These are phyloP conservation scores for Colletotrichum melonis DNA, from an alignment of 2,329 filamentous ascomycete genomes.

Conservation along the genomic window DNA sequence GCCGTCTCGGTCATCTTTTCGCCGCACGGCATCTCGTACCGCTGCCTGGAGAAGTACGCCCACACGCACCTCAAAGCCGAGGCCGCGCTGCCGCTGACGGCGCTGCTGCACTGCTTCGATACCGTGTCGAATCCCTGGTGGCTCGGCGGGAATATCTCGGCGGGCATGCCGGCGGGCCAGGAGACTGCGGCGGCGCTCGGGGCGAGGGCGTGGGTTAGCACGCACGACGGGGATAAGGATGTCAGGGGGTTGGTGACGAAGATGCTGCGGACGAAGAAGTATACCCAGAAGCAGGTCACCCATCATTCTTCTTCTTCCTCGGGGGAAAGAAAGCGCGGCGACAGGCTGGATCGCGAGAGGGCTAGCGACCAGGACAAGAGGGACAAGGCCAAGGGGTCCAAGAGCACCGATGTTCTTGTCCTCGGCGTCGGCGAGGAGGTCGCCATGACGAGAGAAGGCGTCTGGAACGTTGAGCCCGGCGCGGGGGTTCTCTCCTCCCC, in stretches of 20 bases:
- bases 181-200: conserved; percentile 65
- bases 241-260: conserved; percentile 62
- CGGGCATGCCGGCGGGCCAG: conserved; percentile 66
- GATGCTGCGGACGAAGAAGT: conserved; percentile 60
- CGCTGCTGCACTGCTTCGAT: conserved; percentile 74
- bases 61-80: conserved; percentile 66
- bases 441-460: conserved; percentile 52
- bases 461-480: conserved; percentile 40
- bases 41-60: conserved; percentile 65
- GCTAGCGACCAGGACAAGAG: conserved; percentile 10
- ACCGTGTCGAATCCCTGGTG: conserved; percentile 70
- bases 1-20: conserved; percentile 73
- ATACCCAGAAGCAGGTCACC: conserved; percentile 57
- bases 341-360: conserved; percentile 2
- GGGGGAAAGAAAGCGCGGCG: neutral
- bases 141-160: conserved; percentile 68
- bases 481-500: neutral
- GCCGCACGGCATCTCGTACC: conserved; percentile 70
- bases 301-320: conserved; percentile 34
- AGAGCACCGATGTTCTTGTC: conserved; percentile 53
- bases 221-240: conserved; percentile 71
- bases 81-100: conserved; percentile 70
- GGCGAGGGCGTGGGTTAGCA: conserved; percentile 69
- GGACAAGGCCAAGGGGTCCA: conserved; percentile 28
- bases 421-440: conserved; percentile 57